Evolutionary conservation across 371 early-diverging fungal species (phyloP).

Genomic region (Haplosporangium sp.): DNA sequence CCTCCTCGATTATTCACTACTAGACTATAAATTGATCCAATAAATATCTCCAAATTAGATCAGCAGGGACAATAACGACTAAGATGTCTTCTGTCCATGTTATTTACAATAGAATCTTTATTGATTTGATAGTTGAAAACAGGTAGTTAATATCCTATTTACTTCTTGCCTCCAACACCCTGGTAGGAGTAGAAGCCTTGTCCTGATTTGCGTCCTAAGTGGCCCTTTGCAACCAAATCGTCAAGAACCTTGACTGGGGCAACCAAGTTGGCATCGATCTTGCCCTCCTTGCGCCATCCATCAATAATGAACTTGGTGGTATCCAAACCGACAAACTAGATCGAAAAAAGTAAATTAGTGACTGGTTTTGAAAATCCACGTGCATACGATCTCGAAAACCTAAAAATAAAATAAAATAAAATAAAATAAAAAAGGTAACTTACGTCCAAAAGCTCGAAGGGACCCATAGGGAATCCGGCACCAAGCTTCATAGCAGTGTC

Average conservation of each 20-base stretch:
- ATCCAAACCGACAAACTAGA: slow-evolving; percentile 94
- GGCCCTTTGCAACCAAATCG: slow-evolving; percentile 80
- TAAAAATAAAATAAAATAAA: slow-evolving; percentile 7
- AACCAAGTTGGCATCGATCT: slow-evolving; percentile 78
- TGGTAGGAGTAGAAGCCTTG: slow-evolving; percentile 90
- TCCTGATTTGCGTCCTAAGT: slow-evolving; percentile 91
- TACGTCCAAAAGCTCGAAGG: slow-evolving; percentile 93
- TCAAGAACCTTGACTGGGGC: slow-evolving; percentile 76
- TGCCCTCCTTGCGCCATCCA: slow-evolving; percentile 85
- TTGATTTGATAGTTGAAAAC: not conserved
- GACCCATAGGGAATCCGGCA: slow-evolving; percentile 98
- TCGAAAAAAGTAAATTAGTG: not conserved
- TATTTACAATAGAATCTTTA: not conserved
- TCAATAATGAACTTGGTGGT: slow-evolving; percentile 94
- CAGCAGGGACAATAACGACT: too few species aligned
- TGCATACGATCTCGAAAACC: not conserved
- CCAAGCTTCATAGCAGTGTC: slow-evolving; percentile 98
- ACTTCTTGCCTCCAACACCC: slow-evolving; percentile 56
- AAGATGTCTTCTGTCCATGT: too few species aligned
- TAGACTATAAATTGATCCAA: too few species aligned
- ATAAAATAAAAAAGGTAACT: slow-evolving; percentile 30
- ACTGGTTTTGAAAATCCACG: not conserved
- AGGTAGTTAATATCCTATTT: not conserved
- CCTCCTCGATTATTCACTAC: too few species aligned
- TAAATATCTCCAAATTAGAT: too few species aligned